A percentile compares a stretch with the other conserved stretches of the same genome.
Evolutionary conservation across 2,329 filamentous ascomycete species (phyloP).

Genomic region (Orbilia quercus): DNA sequence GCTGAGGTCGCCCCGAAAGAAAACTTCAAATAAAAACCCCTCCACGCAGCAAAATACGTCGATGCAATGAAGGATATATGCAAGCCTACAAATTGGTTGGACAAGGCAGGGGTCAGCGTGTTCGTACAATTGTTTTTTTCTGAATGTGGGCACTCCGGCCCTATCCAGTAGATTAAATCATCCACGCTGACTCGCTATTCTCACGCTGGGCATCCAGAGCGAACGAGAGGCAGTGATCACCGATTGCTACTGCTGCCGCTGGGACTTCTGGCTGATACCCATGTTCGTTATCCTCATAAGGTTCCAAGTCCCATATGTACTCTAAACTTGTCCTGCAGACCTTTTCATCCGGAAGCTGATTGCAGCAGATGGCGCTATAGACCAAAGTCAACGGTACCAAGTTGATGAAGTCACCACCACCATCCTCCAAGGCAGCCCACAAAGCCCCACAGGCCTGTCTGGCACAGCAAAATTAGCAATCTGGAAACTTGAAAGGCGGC

Average conservation of each 20-base stretch:
- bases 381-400: slow-evolving; percentile 48
- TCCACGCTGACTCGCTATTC: slow-evolving; percentile 46
- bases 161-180: slow-evolving; percentile 32
- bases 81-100: slow-evolving; percentile 47
- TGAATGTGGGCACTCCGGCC: slow-evolving; percentile 21
- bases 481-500: slow-evolving; percentile 18
- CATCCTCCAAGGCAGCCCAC: slow-evolving; percentile 14
- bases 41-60: slow-evolving; percentile 19
- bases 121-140: slow-evolving; percentile 21
- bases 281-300: slow-evolving; percentile 31
- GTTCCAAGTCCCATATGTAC: slow-evolving; percentile 28
- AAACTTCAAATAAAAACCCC: slow-evolving; percentile 31
- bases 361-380: slow-evolving; percentile 31
- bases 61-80: slow-evolving; percentile 23
- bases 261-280: slow-evolving; percentile 51
- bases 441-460: slow-evolving; percentile 27
- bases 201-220: slow-evolving; percentile 42
- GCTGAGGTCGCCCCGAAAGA: slow-evolving; percentile 20
- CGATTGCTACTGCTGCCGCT: slow-evolving; percentile 37
- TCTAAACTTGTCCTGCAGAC: slow-evolving; percentile 37
- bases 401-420: slow-evolving; percentile 52
- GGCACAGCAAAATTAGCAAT: slow-evolving; percentile 41
- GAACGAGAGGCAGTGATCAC: slow-evolving; percentile 52
- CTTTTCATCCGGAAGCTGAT: slow-evolving; percentile 20
- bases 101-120: slow-evolving; percentile 53